phyloP scores from a whole-genome alignment of 179 eudicot genomes.

The Carnegiea gigantea region DNA sequence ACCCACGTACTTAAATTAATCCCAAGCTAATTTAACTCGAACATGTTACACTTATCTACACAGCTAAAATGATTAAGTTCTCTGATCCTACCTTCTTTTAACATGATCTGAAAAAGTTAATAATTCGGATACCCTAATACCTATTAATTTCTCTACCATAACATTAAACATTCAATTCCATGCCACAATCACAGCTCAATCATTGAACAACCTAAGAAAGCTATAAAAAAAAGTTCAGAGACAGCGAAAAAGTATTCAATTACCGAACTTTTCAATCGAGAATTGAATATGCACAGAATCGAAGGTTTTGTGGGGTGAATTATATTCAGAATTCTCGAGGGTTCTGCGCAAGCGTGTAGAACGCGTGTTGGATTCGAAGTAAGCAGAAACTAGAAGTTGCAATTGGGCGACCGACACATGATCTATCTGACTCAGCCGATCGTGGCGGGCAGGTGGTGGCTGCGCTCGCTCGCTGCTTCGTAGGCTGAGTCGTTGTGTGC shows the following conservation, averaged over 20 bases:
- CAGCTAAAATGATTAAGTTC: not conserved
- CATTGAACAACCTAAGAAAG: not conserved
- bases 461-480: not conserved
- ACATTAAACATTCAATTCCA: not conserved
- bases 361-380: not conserved
- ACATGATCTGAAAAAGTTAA: not conserved
- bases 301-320: conserved; percentile 1
- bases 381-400: not conserved
- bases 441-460: not conserved
- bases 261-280: not conserved
- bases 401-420: not conserved
- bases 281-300: not conserved
- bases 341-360: not conserved
- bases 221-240: not conserved
- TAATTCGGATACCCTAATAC: not conserved
- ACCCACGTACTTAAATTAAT: not conserved
- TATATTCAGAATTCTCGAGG: not conserved
- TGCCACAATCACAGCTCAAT: not conserved
- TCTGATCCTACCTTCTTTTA: not conserved
- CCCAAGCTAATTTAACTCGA: not conserved
- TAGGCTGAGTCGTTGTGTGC: not conserved
- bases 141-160: not conserved
- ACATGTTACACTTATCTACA: not conserved
- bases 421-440: not conserved
- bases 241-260: not conserved